Percentiles rank a stretch among this genome's conserved stretches.
phyloP scores from a whole-genome alignment of 345 rosid genomes.

The Boechera divaricarpa region DNA sequence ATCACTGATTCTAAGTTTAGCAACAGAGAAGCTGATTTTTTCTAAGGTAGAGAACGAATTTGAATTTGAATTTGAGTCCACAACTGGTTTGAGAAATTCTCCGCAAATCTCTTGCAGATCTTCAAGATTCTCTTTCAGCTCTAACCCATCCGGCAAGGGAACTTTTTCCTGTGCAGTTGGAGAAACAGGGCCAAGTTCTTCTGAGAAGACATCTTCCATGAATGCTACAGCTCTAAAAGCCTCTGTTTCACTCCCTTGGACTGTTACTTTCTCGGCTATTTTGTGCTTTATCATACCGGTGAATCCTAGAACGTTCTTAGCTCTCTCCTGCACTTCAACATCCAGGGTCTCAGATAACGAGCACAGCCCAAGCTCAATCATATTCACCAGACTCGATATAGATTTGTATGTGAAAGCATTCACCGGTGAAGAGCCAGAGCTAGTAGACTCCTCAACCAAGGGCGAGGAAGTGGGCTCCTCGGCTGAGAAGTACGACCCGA shows the following conservation, averaged over 20 bases:
- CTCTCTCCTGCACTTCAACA: conserved; percentile 88
- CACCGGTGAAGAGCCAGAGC: conserved; percentile 38
- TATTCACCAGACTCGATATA: conserved; percentile 56
- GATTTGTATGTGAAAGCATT: conserved; percentile 53
- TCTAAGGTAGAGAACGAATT: conserved; percentile 56
- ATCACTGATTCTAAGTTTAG: conserved; percentile 54
- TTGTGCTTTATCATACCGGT: conserved; percentile 61
- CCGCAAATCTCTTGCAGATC: conserved; percentile 69
- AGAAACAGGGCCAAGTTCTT: conserved; percentile 83
- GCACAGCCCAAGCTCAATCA: conserved; percentile 59
- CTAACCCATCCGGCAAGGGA: conserved; percentile 65
- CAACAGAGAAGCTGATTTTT: conserved; percentile 47
- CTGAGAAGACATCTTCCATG: conserved; percentile 65
- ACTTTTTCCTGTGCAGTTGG: conserved; percentile 70
- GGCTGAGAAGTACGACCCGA: conserved; percentile 52
- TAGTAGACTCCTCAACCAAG: conserved; percentile 44
- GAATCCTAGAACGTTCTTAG: conserved; percentile 71
- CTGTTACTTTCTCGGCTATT: conserved; percentile 44
- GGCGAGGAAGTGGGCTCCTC: conserved; percentile 37
- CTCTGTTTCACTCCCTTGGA: conserved; percentile 42
- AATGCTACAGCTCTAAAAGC: conserved; percentile 53
- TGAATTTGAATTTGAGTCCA: conserved; percentile 52
- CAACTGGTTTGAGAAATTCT: conserved; percentile 50
- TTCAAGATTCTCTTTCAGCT: conserved; percentile 71
- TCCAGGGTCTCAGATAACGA: conserved; percentile 63